These are phyloP conservation scores for Pholiota conissans DNA, from an alignment of 768 basidiomycete genomes.

Conservation along the genomic window DNA sequence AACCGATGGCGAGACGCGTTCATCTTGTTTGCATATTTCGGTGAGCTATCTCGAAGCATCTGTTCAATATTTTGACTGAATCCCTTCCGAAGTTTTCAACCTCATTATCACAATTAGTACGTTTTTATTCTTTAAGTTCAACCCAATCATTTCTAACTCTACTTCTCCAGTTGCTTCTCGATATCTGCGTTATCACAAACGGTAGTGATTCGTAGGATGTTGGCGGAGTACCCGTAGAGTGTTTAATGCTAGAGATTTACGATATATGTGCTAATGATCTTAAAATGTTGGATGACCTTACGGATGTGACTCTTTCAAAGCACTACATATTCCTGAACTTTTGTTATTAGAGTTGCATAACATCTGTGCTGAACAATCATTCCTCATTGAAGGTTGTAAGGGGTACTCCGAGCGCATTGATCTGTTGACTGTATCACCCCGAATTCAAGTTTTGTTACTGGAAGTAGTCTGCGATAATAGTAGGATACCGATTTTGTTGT, in stretches of 20 bases:
- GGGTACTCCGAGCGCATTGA: too few species aligned
- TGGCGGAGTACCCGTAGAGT: neutral
- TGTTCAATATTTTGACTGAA: neutral
- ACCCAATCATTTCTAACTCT: neutral
- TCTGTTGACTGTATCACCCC: too few species aligned
- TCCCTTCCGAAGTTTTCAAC: conserved; percentile 57
- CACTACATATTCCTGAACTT: too few species aligned
- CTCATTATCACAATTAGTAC: conserved; percentile 53
- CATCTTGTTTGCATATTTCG: conserved; percentile 62
- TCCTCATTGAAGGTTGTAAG: too few species aligned
- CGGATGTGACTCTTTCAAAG: too few species aligned
- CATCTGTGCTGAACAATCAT: too few species aligned
- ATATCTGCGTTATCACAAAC: conserved; percentile 70
- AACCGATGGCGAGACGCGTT: conserved; percentile 70
- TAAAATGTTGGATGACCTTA: neutral
- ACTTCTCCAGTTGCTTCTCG: conserved; percentile 56
- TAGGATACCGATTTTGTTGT: too few species aligned
- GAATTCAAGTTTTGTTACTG: too few species aligned
- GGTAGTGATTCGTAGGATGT: conserved; percentile 30
- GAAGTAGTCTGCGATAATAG: too few species aligned
- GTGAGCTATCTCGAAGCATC: conserved; percentile 31
- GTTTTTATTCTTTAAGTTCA: conserved; percentile 3
- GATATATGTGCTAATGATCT: neutral
- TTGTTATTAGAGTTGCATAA: too few species aligned
- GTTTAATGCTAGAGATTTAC: too few species aligned